Conservation (phyloP, 2,329 filamentous ascomycete species). For the Emmonsiellopsis sp. region DNA sequence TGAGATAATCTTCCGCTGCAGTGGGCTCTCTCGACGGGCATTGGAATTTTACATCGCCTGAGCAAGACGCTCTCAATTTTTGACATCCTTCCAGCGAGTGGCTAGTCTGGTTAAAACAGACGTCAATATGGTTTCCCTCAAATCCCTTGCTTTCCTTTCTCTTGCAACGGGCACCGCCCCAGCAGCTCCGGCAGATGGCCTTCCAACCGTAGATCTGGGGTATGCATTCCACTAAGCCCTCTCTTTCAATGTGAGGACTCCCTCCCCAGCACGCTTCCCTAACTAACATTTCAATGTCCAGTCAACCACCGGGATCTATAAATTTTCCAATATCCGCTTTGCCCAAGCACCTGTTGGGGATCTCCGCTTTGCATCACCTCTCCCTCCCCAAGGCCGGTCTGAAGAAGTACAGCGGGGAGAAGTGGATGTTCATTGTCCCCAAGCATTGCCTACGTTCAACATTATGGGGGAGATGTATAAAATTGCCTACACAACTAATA, state of each 20-base stretch:
- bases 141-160: background rate
- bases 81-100: too few species aligned
- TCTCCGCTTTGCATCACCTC: conserved; percentile 40
- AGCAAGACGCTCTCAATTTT: too few species aligned
- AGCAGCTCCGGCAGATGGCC: background rate
- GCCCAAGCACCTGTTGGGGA: conserved; percentile 42
- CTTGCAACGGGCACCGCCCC: background rate
- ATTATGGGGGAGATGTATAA: background rate
- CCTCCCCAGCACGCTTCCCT: background rate
- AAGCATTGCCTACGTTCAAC: conserved; percentile 16
- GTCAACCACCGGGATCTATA: conserved; percentile 35
- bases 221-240: conserved; percentile 42
- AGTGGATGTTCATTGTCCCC: conserved; percentile 32
- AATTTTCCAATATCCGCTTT: conserved; percentile 46
- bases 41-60: too few species aligned
- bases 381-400: conserved; percentile 31
- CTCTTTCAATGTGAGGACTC: conserved; percentile 9
- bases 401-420: conserved; percentile 32
- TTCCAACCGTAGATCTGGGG: conserved; percentile 38
- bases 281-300: background rate
- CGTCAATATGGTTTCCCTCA: background rate
- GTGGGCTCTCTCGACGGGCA: too few species aligned
- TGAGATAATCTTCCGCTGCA: too few species aligned
- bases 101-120: too few species aligned
- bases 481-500: background rate